Percentiles rank a stretch among this genome's conserved stretches.
Conservation (phyloP, 2,329 filamentous ascomycete species). For the Xenosphaeropsis pyriputrescens region DNA sequence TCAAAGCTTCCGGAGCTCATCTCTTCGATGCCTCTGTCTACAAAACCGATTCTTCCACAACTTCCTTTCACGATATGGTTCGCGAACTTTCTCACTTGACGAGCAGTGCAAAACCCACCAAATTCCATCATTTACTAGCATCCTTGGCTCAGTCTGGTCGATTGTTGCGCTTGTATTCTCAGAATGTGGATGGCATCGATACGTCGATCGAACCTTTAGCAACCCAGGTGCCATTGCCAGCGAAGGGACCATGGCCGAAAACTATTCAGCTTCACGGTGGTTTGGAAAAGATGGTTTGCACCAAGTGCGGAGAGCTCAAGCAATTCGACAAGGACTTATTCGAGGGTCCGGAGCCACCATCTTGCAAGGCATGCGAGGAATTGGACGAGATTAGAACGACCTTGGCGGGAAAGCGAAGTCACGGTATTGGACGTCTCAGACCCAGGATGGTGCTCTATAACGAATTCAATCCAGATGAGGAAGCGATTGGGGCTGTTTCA, state of each 20-base stretch:
- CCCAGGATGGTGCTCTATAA: slow-evolving; percentile 96
- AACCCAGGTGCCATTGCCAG: slow-evolving; percentile 66
- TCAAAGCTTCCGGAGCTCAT: slow-evolving; percentile 87
- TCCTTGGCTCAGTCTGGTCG: slow-evolving; percentile 79
- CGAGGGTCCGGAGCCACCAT: slow-evolving; percentile 67
- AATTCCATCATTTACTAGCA: slow-evolving; percentile 87
- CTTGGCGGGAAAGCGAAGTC: slow-evolving; percentile 73
- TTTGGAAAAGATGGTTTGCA: slow-evolving; percentile 90
- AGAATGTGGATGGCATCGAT: slow-evolving; percentile 95
- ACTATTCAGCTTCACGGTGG: slow-evolving; percentile 92
- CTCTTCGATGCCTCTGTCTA: slow-evolving; percentile 97
- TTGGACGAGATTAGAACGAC: slow-evolving; percentile 63
- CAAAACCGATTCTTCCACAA: slow-evolving; percentile 76
- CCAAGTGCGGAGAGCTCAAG: slow-evolving; percentile 69
- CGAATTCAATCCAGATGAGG: slow-evolving; percentile 90
- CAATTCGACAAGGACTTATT: slow-evolving; percentile 71
- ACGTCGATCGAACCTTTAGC: slow-evolving; percentile 65
- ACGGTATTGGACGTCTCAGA: slow-evolving; percentile 78
- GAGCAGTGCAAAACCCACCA: slow-evolving; percentile 62
- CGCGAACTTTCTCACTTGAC: slow-evolving; percentile 72
- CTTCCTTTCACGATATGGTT: slow-evolving; percentile 93
- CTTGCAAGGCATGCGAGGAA: slow-evolving; percentile 60
- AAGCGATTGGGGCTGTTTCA: slow-evolving; percentile 86
- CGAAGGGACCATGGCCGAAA: slow-evolving; percentile 83
- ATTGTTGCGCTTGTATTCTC: slow-evolving; percentile 79